Base-by-base conservation (phyloP, 495 filamentous ascomycete genomes). In the Tuber aestivum region DNA sequence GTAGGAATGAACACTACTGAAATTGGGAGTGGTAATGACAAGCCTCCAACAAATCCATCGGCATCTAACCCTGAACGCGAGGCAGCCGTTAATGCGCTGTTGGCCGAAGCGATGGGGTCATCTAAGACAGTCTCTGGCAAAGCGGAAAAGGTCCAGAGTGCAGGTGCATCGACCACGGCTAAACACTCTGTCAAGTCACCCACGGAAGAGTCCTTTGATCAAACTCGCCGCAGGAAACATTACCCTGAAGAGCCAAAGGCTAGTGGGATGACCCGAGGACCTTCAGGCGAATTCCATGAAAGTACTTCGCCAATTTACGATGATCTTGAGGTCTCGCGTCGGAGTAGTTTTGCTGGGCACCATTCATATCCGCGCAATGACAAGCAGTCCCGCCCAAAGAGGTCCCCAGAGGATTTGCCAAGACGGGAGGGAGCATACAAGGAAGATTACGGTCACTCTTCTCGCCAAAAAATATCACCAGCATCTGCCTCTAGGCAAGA, bases 21-120 rank as follows among this genome's bases (percentile, higher is more conserved):
- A 61, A 42, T 42, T 74, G 70, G 40, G 40, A 80, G 71, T 40
- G 69, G 80, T 41, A 70, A 48, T 69, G 78, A 79, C 70, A 79
- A 79, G 70, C 41, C 21, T 48, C 78, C 78, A 38, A 56, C 76
- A 69, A 79, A 79, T 40, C 70, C 76, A 27, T 79, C 78, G 12
- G 72, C 76, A 41, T 76, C 77, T 77, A 82, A 82, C 45, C 81
- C 81, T n/a, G 80, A 82, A 70, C 76, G 80, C 56, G 81, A 82
- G 23, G 81, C 81, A 71, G 81, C 81, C 79, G 80, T 82, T 76
- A 76, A 82, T 73, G 81, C 81, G 61, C 72, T 82, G 72, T 75
- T 82, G 50, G 81, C 78, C 77, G 78, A 80, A 45, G 78, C 78
- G 32, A 80, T 79, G 72, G 69, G 77, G 48, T 79, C 80, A 37